Evolutionary conservation across 768 basidiomycete genomes (phyloP).

Genomic region (button mushroom (Agaricus bisporus)): DNA sequence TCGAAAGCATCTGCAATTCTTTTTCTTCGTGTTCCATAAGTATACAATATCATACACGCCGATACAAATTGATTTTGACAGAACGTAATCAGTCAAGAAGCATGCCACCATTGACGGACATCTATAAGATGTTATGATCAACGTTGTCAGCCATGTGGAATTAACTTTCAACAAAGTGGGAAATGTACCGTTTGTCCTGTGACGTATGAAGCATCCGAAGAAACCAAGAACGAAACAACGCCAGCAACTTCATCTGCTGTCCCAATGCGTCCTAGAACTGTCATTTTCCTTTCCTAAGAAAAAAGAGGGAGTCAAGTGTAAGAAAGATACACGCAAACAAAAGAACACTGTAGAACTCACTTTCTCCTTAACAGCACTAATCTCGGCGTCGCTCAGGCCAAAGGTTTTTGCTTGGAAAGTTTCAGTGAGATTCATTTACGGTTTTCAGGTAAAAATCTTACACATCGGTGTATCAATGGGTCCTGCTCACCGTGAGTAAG

Average conservation of each 20-base stretch:
- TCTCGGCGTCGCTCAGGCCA: neutral
- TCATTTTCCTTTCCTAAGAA: neutral
- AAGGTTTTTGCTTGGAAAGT: neutral
- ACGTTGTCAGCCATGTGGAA: neutral
- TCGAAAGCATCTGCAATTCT: neutral
- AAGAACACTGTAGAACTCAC: neutral
- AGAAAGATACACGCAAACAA: neutral
- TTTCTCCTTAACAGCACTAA: neutral
- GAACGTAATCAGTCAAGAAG: neutral
- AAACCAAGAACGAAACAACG: slow-evolving; percentile 17
- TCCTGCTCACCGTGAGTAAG: neutral
- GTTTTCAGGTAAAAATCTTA: neutral
- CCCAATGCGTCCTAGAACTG: neutral
- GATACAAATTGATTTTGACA: neutral
- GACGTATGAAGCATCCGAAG: slow-evolving; percentile 13
- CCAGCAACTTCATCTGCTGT: slow-evolving; percentile 12
- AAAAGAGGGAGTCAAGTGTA: neutral
- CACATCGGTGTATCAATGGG: slow-evolving; percentile 1
- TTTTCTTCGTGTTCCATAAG: neutral
- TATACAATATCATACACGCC: neutral
- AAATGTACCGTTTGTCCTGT: slow-evolving; percentile 14
- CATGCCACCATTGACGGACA: slow-evolving; percentile 4
- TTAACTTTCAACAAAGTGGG: neutral
- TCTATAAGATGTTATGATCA: neutral
- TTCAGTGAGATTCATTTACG: neutral